phyloP scores from a whole-genome alignment of 2,329 filamentous ascomycete genomes.

The Fusarium falciforme region DNA sequence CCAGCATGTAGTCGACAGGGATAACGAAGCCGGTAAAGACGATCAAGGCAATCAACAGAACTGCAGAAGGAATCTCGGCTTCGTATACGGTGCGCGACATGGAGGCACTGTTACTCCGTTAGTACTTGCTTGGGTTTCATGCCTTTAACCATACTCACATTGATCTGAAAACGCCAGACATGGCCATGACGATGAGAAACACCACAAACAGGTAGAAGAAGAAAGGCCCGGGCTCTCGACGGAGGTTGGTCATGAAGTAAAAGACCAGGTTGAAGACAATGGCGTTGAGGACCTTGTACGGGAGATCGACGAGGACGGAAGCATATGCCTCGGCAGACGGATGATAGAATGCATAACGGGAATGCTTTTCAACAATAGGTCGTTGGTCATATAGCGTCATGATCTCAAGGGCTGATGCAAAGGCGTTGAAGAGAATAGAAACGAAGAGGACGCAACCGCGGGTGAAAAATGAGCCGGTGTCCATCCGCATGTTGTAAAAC shows the following conservation, averaged over 20 bases:
- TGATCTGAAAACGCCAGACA: slow-evolving; percentile 71
- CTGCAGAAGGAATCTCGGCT: slow-evolving; percentile 52
- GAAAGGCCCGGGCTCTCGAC: slow-evolving; percentile 56
- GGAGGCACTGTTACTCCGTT: neutral
- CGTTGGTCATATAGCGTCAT: slow-evolving; percentile 43
- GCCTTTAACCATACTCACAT: slow-evolving; percentile 16
- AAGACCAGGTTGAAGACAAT: slow-evolving; percentile 56
- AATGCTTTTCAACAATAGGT: slow-evolving; percentile 48
- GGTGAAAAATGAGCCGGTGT: slow-evolving; percentile 12
- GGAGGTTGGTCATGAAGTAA: slow-evolving; percentile 60
- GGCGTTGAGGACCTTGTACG: slow-evolving; percentile 51
- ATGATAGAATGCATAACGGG: slow-evolving; percentile 48
- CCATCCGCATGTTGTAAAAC: slow-evolving; percentile 18
- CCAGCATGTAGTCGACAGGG: slow-evolving; percentile 61
- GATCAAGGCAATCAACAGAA: slow-evolving; percentile 46
- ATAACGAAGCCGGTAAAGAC: slow-evolving; percentile 61
- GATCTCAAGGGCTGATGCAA: slow-evolving; percentile 35
- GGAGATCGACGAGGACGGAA: slow-evolving; percentile 53
- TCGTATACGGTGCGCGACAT: slow-evolving; percentile 23
- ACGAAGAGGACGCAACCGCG: slow-evolving; percentile 29
- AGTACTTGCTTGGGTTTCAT: neutral
- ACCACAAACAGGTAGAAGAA: slow-evolving; percentile 58
- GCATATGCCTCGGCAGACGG: slow-evolving; percentile 44
- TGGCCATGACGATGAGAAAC: slow-evolving; percentile 65
- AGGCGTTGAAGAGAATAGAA: slow-evolving; percentile 30